These are phyloP conservation scores for Ogataea angusta DNA, from an alignment of 805 yeast species.

Conservation along the genomic window DNA sequence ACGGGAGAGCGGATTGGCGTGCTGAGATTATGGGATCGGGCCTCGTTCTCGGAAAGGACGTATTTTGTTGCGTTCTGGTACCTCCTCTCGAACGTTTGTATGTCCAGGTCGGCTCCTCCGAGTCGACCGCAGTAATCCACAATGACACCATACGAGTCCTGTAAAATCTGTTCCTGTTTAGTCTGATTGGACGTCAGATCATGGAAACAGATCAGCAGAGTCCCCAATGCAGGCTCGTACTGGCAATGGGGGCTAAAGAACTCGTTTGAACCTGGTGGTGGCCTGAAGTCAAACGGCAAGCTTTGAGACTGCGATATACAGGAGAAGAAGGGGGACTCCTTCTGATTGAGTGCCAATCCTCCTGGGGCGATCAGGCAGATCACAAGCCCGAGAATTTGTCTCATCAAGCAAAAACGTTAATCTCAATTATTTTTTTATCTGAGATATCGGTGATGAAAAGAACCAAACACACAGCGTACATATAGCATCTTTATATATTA, in stretches of 20 bases:
- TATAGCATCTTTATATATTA: background rate
- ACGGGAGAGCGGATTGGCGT: conserved; percentile 17
- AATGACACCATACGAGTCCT: conserved; percentile 10
- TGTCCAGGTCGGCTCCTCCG: conserved; percentile 10
- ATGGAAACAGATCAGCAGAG: conserved; percentile 25
- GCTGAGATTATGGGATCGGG: background rate
- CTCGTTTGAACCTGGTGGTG: conserved; percentile 7
- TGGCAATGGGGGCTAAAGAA: conserved; percentile 26
- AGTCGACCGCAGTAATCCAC: conserved; percentile 13
- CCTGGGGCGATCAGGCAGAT: conserved; percentile 1
- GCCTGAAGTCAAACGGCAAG: conserved; percentile 20
- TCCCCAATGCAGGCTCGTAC: conserved; percentile 27
- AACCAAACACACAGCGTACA: background rate
- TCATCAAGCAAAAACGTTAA: conserved; percentile 1
- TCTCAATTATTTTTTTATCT: conserved; percentile 5
- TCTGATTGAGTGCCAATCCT: conserved; percentile 4
- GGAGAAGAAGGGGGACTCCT: conserved; percentile 22
- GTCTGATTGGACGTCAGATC: conserved; percentile 7
- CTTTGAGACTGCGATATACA: conserved; percentile 18
- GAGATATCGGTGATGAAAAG: conserved; percentile 9
- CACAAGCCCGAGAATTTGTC: background rate
- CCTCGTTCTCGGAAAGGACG: conserved; percentile 3
- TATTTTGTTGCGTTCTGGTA: conserved; percentile 17
- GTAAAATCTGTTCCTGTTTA: background rate
- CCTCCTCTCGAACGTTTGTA: background rate